phyloP scores from a whole-genome alignment of 768 basidiomycete species.

The Suillus ampliporus region DNA sequence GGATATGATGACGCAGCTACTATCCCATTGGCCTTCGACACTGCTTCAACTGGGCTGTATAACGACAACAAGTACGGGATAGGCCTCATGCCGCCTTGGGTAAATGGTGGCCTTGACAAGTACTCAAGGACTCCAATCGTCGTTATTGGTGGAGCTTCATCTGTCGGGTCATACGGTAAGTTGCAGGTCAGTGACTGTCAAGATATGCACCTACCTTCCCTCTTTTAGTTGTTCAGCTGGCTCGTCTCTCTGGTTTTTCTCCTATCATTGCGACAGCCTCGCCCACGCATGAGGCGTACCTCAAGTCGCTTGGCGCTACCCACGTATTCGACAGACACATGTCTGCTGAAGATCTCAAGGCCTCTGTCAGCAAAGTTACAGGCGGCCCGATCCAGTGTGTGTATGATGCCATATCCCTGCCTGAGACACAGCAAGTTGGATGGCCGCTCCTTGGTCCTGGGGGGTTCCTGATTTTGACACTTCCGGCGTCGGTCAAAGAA shows the following conservation, averaged over 20 bases:
- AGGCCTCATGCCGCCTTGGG: slow-evolving; percentile 45
- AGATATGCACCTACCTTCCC: not conserved
- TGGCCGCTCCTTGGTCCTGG: slow-evolving; percentile 38
- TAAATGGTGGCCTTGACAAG: slow-evolving; percentile 35
- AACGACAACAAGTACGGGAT: slow-evolving; percentile 40
- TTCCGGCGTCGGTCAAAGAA: slow-evolving; percentile 29
- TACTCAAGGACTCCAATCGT: slow-evolving; percentile 49
- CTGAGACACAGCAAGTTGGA: slow-evolving; percentile 42
- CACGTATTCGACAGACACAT: slow-evolving; percentile 42
- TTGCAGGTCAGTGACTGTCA: slow-evolving; percentile 15
- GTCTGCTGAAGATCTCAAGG: slow-evolving; percentile 19
- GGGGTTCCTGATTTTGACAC: slow-evolving; percentile 39
- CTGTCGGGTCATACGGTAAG: slow-evolving; percentile 54
- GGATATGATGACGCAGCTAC: slow-evolving; percentile 52
- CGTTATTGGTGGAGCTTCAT: slow-evolving; percentile 53
- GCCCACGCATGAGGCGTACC: slow-evolving; percentile 30
- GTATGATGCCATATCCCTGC: slow-evolving; percentile 39
- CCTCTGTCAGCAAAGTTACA: slow-evolving; percentile 32
- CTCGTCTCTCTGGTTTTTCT: slow-evolving; percentile 44
- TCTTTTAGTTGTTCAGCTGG: slow-evolving; percentile 44
- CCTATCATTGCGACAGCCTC: slow-evolving; percentile 49
- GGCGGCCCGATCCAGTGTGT: slow-evolving; percentile 22
- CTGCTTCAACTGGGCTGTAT: slow-evolving; percentile 55
- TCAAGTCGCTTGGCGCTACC: slow-evolving; percentile 47
- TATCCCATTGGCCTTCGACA: slow-evolving; percentile 52